Evolutionary conservation across 2,329 filamentous ascomycete genomes (phyloP).

Genomic region (Pseudopyrenochaeta lycopersici): DNA sequence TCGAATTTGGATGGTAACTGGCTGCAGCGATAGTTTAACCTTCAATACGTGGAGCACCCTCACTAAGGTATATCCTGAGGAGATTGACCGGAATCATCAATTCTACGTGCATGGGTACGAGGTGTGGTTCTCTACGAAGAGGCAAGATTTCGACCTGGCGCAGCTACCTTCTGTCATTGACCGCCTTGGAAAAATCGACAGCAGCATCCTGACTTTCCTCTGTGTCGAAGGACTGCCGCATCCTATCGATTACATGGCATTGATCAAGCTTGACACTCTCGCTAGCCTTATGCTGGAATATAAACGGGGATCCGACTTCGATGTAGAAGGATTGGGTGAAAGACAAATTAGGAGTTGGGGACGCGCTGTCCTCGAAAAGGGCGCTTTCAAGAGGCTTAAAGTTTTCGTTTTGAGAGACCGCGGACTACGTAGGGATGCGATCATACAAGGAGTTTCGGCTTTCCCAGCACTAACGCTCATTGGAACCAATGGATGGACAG

Average conservation of each 20-base stretch:
- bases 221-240: slow-evolving; percentile 20
- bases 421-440: neutral
- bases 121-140: neutral
- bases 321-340: neutral
- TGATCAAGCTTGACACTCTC: slow-evolving; percentile 27
- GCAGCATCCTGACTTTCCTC: slow-evolving; percentile 26
- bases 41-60: slow-evolving; percentile 28
- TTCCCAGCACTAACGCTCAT: slow-evolving; percentile 27
- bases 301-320: neutral
- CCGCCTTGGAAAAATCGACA: slow-evolving; percentile 20
- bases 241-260: slow-evolving; percentile 14
- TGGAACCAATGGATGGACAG: slow-evolving; percentile 13
- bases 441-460: slow-evolving; percentile 11
- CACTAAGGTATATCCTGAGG: slow-evolving; percentile 23
- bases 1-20: neutral
- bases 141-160: slow-evolving; percentile 1
- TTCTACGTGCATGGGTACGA: slow-evolving; percentile 14
- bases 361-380: slow-evolving; percentile 24
- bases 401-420: slow-evolving; percentile 24
- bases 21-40: slow-evolving; percentile 21
- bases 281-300: slow-evolving; percentile 26
- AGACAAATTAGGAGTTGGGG: slow-evolving; percentile 27
- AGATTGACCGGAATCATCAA: slow-evolving; percentile 18
- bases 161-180: slow-evolving; percentile 22
- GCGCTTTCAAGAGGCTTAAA: slow-evolving; percentile 24